A percentile compares a stretch with the other conserved stretches of the same genome.
Conservation (phyloP, 1,139 yeast genomes). For the Diutina neorugosa region DNA sequence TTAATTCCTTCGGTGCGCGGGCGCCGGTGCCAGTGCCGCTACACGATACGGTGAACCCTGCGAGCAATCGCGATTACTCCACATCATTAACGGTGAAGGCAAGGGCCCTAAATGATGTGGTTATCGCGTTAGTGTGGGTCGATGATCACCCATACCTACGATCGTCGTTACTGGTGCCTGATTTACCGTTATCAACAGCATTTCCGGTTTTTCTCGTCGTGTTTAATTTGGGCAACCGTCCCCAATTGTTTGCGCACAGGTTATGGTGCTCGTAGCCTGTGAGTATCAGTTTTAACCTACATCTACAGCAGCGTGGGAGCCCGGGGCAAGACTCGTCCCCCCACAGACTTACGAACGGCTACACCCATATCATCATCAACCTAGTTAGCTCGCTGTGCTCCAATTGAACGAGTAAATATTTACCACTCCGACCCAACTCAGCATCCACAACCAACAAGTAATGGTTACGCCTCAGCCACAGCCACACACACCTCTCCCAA, state of each 20-base stretch:
- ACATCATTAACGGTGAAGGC: too few relatives aligned
- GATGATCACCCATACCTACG: too few relatives aligned
- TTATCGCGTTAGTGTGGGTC: too few relatives aligned
- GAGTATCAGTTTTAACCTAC: not conserved
- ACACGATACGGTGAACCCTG: not conserved
- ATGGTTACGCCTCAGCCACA: too few relatives aligned
- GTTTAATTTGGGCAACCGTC: not conserved
- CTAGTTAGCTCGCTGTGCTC: too few relatives aligned
- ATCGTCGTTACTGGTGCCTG: too few relatives aligned
- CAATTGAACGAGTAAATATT: too few relatives aligned
- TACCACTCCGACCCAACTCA: too few relatives aligned
- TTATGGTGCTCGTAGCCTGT: not conserved
- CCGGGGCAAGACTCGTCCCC: not conserved
- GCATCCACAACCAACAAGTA: too few relatives aligned
- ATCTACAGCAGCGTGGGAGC: not conserved
- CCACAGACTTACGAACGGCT: not conserved
- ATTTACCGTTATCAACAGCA: not conserved
- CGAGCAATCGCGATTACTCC: not conserved
- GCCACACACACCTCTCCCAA: too few relatives aligned
- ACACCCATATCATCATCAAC: too few relatives aligned
- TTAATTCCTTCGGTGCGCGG: not conserved
- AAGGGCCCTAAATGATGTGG: too few relatives aligned
- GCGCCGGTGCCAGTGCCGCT: not conserved
- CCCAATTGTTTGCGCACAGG: not conserved
- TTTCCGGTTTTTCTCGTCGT: not conserved